phyloP scores from a whole-genome alignment of 495 filamentous ascomycete species.

The Daldinia caldariorum region DNA sequence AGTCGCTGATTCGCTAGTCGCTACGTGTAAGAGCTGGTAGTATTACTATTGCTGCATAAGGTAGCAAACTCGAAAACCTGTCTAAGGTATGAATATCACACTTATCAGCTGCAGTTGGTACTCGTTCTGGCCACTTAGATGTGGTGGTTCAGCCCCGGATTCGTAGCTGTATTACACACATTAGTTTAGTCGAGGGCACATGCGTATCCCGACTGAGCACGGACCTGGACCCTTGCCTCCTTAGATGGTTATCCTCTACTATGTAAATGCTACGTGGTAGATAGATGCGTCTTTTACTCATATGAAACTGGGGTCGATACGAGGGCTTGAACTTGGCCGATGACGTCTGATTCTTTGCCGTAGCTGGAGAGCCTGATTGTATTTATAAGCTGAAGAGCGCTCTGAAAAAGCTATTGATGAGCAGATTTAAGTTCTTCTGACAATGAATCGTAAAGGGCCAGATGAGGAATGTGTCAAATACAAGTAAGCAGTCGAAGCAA shows the following conservation, averaged over 20 bases:
- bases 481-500: conserved; percentile 40
- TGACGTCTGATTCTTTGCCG: too few relatives aligned
- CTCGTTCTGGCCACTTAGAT: not conserved
- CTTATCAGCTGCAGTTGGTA: conserved; percentile 16
- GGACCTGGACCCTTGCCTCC: too few relatives aligned
- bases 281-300: too few relatives aligned
- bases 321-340: too few relatives aligned
- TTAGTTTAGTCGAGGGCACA: not conserved
- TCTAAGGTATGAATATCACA: not conserved
- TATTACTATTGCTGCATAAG: conserved; percentile 36
- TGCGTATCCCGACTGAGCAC: too few relatives aligned
- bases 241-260: too few relatives aligned
- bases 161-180: conserved; percentile 7
- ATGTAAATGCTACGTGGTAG: too few relatives aligned
- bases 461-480: conserved; percentile 42
- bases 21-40: conserved; percentile 25
- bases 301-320: too few relatives aligned
- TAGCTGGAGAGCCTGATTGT: not conserved
- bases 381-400: not conserved
- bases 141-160: conserved; percentile 27
- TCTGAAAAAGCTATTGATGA: not conserved
- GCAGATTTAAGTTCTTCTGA: too few relatives aligned
- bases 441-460: conserved; percentile 21
- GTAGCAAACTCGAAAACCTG: conserved; percentile 13
- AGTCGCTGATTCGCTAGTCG: conserved; percentile 9